Base-by-base conservation (phyloP, 768 basidiomycete species). In the Trametes sanguinea region DNA sequence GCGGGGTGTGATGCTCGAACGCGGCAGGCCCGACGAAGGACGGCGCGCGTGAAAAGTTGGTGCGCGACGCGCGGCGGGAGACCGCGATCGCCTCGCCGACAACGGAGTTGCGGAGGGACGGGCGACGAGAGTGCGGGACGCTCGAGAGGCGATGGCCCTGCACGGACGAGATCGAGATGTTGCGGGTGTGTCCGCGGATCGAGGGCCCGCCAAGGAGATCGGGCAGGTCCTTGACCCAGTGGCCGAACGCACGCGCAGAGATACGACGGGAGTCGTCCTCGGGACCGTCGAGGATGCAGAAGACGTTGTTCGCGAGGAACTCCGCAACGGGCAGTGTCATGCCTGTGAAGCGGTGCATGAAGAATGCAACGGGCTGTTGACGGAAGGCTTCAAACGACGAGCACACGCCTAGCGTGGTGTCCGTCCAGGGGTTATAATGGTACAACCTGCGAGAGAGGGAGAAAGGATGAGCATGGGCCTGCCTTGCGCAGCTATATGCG, bases 401-500 rank as follows among this genome's bases (percentile, higher is more conserved):
- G 74, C 90, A 90, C 65, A 83, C 85, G 68, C 88, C 91, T 64
- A 88, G 83, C 35, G 88, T 83, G 1, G 96, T 96, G 73, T 98
- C 96, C 47, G 92, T 92, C 97, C 97, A 99, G 30, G 96, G 96
- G 75, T 98, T 98, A 77, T 83, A 92, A 76, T 99, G 97, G 77
- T 98, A 99, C 73, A 98, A 81, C 92, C 92, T 92, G 68, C 35
- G 35, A 22, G 22, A 22, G 22, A 22, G 35, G 35, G 54, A 50
- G 16, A 16, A 44, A 22, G 9, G 29, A 44, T 5, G 22, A 40
- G 60, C 17, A 51, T 65, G 52, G 50, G 50, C 61, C 33, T 14
- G 57, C 68, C 37, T 27, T 39, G 4, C 17, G 50, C 44, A 37
- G 10, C 6, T 57, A 59, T 53, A 64, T 37, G 53, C 60, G 58